These are phyloP conservation scores for Cystobasidiopsis lactophilus DNA, from an alignment of 768 basidiomycete species.

Conservation along the genomic window DNA sequence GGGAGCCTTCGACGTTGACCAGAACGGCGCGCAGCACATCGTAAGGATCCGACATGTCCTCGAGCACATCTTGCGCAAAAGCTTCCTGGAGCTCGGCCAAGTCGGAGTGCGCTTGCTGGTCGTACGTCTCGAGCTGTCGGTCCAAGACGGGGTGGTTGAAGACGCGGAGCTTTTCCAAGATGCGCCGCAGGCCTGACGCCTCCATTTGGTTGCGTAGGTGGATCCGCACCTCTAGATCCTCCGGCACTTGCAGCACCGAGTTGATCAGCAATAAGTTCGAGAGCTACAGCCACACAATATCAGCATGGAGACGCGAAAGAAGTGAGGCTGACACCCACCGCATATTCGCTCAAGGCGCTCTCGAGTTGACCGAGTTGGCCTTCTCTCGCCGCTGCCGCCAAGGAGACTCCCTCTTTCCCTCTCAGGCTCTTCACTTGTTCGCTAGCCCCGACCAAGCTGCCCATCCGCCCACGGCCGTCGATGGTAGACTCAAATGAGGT, in stretches of 20 bases:
- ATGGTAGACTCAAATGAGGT: slow-evolving; percentile 52
- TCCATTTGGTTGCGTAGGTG: slow-evolving; percentile 82
- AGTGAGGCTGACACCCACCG: slow-evolving; percentile 34
- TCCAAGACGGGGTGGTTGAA: slow-evolving; percentile 47
- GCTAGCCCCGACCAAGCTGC: slow-evolving; percentile 81
- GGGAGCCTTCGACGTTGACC: slow-evolving; percentile 50
- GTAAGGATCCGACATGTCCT: slow-evolving; percentile 53
- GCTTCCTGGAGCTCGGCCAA: slow-evolving; percentile 48
- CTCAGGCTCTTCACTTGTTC: slow-evolving; percentile 50
- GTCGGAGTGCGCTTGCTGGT: slow-evolving; percentile 46
- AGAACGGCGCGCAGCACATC: slow-evolving; percentile 71
- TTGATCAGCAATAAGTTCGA: slow-evolving; percentile 53
- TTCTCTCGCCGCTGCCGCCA: slow-evolving; percentile 1
- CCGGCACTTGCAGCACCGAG: slow-evolving; percentile 39
- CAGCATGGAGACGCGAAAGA: neutral
- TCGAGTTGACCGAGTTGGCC: slow-evolving; percentile 33
- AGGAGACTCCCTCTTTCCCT: slow-evolving; percentile 11
- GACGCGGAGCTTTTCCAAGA: slow-evolving; percentile 44
- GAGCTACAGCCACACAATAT: slow-evolving; percentile 28
- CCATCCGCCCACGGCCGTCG: slow-evolving; percentile 76
- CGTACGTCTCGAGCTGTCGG: slow-evolving; percentile 41
- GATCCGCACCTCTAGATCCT: slow-evolving; percentile 62
- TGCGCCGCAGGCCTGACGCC: slow-evolving; percentile 50
- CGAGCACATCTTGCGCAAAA: slow-evolving; percentile 51
- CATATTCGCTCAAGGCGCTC: slow-evolving; percentile 57